A percentile compares a stretch with the other conserved stretches of the same genome.
phyloP scores from a whole-genome alignment of 2,329 filamentous ascomycete genomes.

The Aspergillus pseudoglaucus region DNA sequence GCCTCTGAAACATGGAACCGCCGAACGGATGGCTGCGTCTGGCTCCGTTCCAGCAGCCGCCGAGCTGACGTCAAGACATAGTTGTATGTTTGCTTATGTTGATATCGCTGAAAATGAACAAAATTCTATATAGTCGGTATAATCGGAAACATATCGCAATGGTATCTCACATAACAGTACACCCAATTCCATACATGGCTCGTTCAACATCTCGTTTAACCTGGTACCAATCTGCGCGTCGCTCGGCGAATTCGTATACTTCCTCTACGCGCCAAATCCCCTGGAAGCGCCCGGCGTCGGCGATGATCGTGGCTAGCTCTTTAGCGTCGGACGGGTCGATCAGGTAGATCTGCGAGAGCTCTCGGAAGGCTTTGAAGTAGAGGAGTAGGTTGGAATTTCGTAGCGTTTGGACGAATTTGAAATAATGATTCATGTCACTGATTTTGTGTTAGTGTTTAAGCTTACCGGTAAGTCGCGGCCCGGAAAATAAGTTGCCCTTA shows the following conservation, averaged over 20 bases:
- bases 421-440: conserved; percentile 93
- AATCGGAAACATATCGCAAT: background rate
- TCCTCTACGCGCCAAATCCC: conserved; percentile 94
- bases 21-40: background rate
- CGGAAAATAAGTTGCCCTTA: conserved; percentile 21
- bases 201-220: conserved; percentile 85
- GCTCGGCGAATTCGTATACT: conserved; percentile 93
- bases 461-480: background rate
- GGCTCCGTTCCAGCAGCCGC: conserved; percentile 9
- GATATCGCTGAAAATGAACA: background rate
- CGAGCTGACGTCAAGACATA: conserved; percentile 9
- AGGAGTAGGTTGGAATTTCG: conserved; percentile 75
- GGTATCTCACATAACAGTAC: conserved; percentile 64
- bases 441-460: conserved; percentile 2
- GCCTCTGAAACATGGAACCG: too few relatives aligned
- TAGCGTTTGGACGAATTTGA: conserved; percentile 72
- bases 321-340: conserved; percentile 83
- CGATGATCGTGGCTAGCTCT: conserved; percentile 91
- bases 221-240: conserved; percentile 89
- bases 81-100: background rate
- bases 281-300: conserved; percentile 80
- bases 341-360: conserved; percentile 91
- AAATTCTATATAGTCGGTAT: background rate
- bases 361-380: conserved; percentile 86
- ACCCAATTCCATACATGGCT: conserved; percentile 95